A percentile compares a stretch with the other conserved stretches of the same genome.
Conservation (phyloP, 306 rosid species). For the Benincasa hispida region DNA sequence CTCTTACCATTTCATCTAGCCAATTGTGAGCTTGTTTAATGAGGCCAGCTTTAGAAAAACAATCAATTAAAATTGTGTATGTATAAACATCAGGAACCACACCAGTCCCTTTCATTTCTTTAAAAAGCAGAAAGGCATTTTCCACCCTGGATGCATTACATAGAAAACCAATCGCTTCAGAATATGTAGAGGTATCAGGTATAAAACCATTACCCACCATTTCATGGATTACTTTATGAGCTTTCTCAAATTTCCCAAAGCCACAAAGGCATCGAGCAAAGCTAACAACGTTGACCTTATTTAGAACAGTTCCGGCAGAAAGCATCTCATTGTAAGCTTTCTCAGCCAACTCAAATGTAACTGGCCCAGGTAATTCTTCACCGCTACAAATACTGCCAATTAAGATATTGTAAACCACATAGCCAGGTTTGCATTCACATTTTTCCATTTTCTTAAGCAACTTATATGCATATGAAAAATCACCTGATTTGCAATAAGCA, state of each 20-base stretch:
- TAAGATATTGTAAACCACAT: conserved; percentile 58
- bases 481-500: conserved; percentile 53
- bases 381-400: conserved; percentile 55
- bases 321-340: conserved; percentile 71
- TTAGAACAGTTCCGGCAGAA: conserved; percentile 47
- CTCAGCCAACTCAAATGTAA: conserved; percentile 53
- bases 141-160: conserved; percentile 66
- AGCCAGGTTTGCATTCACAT: conserved; percentile 61
- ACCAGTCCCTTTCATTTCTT: conserved; percentile 61
- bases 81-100: conserved; percentile 78
- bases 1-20: conserved; percentile 61
- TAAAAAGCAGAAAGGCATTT: conserved; percentile 53
- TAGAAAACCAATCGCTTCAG: conserved; percentile 70
- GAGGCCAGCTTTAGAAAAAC: conserved; percentile 72
- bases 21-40: conserved; percentile 68
- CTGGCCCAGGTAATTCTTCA: conserved; percentile 36
- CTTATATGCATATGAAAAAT: conserved; percentile 62
- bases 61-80: conserved; percentile 66
- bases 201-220: conserved; percentile 75
- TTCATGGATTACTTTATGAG: conserved; percentile 48
- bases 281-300: conserved; percentile 63
- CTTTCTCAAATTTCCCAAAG: conserved; percentile 61
- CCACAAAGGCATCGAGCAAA: conserved; percentile 64
- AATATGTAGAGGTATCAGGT: conserved; percentile 68
- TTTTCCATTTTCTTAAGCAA: conserved; percentile 53